Base-by-base conservation (phyloP, 768 basidiomycete species). In the Agrocybe pediades region DNA sequence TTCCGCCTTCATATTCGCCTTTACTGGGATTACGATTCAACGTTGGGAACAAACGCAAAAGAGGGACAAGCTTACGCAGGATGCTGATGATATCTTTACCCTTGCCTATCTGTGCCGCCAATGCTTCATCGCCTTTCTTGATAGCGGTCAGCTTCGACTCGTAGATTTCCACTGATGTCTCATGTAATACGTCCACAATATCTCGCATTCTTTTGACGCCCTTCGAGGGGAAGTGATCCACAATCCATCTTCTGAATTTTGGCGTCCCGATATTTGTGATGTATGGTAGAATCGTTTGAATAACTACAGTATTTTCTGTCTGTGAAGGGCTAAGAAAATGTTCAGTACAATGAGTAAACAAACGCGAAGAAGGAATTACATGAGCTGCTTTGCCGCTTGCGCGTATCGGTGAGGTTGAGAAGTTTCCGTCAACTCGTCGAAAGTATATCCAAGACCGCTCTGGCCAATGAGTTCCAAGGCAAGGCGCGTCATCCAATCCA, bases 381-480 rank as follows among this genome's bases (percentile, higher is more conserved):
- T 46, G n/a, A 74, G 52, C 21, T 62, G 54, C 55, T 73, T 70
- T 17, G 67, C 61, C 7, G 71, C 65, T 26, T 49, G 47, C 39
- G 58, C 61, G 48, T 72, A 77, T 33, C 61, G 71, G 62, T 68
- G 71, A 1, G 56, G 56, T 3, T 49, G 54, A 9, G 53, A 42
- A 23, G 70, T 69, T 33, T 69, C 69, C 6, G 58, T 63, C 9
- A 81, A 64, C 0, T 67, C 46, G 53, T 77, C 75, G 41, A 78
- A 76, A 17, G 71, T 71, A 49, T 69, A 69, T 8, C 75, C 75
- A 16, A 82, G 65, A 1, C 80, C 78, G n/a, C 71, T 74, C 62
- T 77, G 77, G 2, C 77, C 79, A 46, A 82, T 74, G 46, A 80
- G 65, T 54, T 82, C 79, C 19, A 81, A 65, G 11, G 79, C 77